Percentiles rank a stretch among this genome's conserved stretches.
These are phyloP conservation scores for Vachellia collinsii DNA, from an alignment of 306 rosid genomes.

Conservation along the genomic window DNA sequence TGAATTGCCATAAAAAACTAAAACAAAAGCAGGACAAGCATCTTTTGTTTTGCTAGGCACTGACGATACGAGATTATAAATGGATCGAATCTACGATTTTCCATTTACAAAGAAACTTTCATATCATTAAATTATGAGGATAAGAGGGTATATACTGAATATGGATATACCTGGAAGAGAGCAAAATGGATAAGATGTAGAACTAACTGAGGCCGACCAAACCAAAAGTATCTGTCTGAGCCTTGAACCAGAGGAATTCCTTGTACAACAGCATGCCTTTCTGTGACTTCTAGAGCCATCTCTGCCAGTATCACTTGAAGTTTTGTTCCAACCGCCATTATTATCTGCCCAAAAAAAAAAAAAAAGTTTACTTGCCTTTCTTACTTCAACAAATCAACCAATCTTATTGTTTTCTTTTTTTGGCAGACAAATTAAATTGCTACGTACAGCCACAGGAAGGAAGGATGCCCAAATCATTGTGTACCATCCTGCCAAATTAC, in stretches of 20 bases:
- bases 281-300: slow-evolving; percentile 93
- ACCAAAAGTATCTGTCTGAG: slow-evolving; percentile 92
- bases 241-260: slow-evolving; percentile 98
- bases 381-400: slow-evolving; percentile 28
- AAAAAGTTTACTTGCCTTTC: not conserved
- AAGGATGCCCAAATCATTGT: slow-evolving; percentile 83
- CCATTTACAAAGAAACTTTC: too few species aligned
- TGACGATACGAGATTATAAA: too few species aligned
- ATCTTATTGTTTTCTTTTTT: not conserved
- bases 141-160: too few species aligned
- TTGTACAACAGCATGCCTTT: slow-evolving; percentile 90
- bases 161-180: slow-evolving; percentile 74
- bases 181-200: slow-evolving; percentile 96
- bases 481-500: slow-evolving; percentile 71
- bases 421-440: not conserved
- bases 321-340: slow-evolving; percentile 82
- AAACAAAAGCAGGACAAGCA: too few species aligned
- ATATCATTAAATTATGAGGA: too few species aligned
- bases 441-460: slow-evolving; percentile 76
- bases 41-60: too few species aligned
- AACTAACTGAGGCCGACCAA: slow-evolving; percentile 79
- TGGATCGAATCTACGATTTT: too few species aligned
- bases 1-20: too few species aligned
- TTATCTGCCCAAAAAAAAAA: slow-evolving; percentile 57
- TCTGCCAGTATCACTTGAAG: slow-evolving; percentile 82